Conservation (phyloP, 805 yeast genomes). For the Yamadazyma laniorum region DNA sequence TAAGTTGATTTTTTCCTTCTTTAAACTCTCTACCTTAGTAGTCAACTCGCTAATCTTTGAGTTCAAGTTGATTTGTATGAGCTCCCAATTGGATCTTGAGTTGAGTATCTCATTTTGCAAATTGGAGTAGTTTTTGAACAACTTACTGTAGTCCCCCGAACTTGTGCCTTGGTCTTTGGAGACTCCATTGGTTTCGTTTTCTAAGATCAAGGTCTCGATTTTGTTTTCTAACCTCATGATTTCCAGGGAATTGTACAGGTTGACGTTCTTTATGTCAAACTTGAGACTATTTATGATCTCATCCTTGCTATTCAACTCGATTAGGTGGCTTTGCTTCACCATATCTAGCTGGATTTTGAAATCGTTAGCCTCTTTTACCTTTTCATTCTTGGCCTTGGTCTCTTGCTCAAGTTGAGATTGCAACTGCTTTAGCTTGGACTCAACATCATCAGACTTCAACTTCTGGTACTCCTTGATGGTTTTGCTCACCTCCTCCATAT, state of each 20-base stretch:
- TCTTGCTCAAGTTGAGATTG: constrained; percentile 25
- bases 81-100: constrained; percentile 80
- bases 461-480: constrained; percentile 10
- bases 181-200: constrained; percentile 45
- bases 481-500: constrained; percentile 27
- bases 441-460: constrained; percentile 16
- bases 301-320: constrained; percentile 36
- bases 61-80: constrained; percentile 58
- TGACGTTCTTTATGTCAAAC: constrained; percentile 30
- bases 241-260: constrained; percentile 39
- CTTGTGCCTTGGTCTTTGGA: constrained; percentile 9
- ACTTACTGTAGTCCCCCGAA: constrained; percentile 41
- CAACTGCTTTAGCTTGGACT: constrained; percentile 19
- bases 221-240: constrained; percentile 62
- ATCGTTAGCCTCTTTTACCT: constrained; percentile 27
- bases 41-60: constrained; percentile 40
- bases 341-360: constrained; percentile 33
- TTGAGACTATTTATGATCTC: constrained; percentile 29
- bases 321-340: constrained; percentile 24
- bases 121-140: constrained; percentile 49
- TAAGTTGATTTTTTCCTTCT: constrained; percentile 27
- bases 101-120: constrained; percentile 70
- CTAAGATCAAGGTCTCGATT: constrained; percentile 64
- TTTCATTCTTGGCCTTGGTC: constrained; percentile 18
- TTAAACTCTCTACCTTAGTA: constrained; percentile 26